These are phyloP conservation scores for Rhodamnia rubescens DNA, from an alignment of 345 rosid species.

Conservation along the genomic window DNA sequence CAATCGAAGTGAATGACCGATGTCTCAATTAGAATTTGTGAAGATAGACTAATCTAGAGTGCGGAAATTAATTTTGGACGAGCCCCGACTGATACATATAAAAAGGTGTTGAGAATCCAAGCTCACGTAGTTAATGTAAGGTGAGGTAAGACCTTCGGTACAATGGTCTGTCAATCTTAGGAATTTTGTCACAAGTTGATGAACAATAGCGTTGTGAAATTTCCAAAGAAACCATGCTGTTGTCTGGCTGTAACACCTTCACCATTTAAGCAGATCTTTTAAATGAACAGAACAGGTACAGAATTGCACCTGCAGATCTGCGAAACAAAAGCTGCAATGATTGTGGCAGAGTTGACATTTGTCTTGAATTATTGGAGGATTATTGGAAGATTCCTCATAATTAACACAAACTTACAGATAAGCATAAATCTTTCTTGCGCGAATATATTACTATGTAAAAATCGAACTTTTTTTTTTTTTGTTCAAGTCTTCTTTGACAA, in stretches of 20 bases:
- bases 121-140: neutral
- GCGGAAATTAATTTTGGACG: neutral
- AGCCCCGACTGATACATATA: neutral
- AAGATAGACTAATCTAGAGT: neutral
- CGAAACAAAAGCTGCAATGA: neutral
- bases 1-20: neutral
- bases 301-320: neutral
- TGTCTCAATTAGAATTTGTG: neutral
- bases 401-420: neutral
- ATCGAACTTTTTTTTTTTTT: neutral
- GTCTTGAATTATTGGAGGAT: conserved; percentile 2
- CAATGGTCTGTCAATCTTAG: neutral
- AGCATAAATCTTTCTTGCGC: neutral
- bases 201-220: neutral
- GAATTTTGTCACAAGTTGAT: neutral
- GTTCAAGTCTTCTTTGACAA: neutral
- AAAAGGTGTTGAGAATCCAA: neutral
- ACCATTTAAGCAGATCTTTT: neutral
- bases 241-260: neutral
- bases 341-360: conserved; percentile 10
- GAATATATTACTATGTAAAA: neutral
- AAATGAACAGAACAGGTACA: neutral
- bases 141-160: neutral
- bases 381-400: neutral
- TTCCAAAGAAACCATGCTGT: neutral